These are phyloP conservation scores for Akanthomyces lecanii DNA, from an alignment of 2,329 filamentous ascomycete genomes.

Conservation along the genomic window DNA sequence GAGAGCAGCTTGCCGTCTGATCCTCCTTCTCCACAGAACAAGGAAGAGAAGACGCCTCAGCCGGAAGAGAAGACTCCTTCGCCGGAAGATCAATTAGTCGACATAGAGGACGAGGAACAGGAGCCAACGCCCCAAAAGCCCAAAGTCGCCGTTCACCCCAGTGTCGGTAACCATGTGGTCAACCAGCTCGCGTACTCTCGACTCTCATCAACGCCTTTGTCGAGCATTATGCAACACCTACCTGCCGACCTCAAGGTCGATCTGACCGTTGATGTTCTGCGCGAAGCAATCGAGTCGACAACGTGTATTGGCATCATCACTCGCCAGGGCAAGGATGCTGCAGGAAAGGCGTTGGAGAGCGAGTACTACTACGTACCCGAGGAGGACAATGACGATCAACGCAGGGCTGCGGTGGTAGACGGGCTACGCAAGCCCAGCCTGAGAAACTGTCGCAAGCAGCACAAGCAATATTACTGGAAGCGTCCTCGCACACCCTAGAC, in stretches of 20 bases:
- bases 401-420: slow-evolving; percentile 77
- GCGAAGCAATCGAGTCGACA: slow-evolving; percentile 66
- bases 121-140: slow-evolving; percentile 19
- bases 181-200: slow-evolving; percentile 96
- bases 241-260: slow-evolving; percentile 60
- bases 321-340: slow-evolving; percentile 91
- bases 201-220: slow-evolving; percentile 84
- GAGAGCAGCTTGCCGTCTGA: slow-evolving; percentile 14
- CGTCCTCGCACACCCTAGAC: slow-evolving; percentile 54
- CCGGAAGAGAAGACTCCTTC: slow-evolving; percentile 6
- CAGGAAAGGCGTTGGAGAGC: slow-evolving; percentile 87
- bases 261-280: slow-evolving; percentile 61
- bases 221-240: slow-evolving; percentile 82
- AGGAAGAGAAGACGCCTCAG: slow-evolving; percentile 12
- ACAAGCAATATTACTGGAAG: slow-evolving; percentile 82
- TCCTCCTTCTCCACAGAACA: slow-evolving; percentile 13
- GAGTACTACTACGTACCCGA: slow-evolving; percentile 97
- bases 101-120: background rate
- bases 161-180: slow-evolving; percentile 76
- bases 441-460: slow-evolving; percentile 86
- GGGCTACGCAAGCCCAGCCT: slow-evolving; percentile 85
- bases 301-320: slow-evolving; percentile 82
- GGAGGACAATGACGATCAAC: slow-evolving; percentile 71
- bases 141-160: slow-evolving; percentile 35
- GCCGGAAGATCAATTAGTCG: background rate